A percentile compares a stretch with the other conserved stretches of the same genome.
These are phyloP conservation scores for Blastosporella zonata DNA, from an alignment of 1,284 basidiomycete genomes.

Conservation along the genomic window DNA sequence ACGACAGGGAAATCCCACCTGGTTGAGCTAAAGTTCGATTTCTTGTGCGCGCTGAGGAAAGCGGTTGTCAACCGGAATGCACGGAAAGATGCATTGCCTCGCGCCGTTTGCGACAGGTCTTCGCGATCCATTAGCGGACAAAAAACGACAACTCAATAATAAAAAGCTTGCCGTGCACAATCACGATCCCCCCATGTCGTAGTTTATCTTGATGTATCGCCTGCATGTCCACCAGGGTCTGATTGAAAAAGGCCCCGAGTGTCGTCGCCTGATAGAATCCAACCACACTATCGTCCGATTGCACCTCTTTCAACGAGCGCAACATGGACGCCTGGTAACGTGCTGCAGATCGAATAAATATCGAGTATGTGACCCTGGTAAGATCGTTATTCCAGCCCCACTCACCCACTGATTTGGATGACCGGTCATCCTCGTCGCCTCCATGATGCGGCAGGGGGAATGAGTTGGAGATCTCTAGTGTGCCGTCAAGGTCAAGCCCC, in stretches of 20 bases:
- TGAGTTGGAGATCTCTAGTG: constrained; percentile 89
- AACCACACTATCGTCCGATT: constrained; percentile 91
- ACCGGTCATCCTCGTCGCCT: constrained; percentile 77
- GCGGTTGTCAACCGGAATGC: constrained; percentile 86
- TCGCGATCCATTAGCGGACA: not conserved
- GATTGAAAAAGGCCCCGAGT: constrained; percentile 90
- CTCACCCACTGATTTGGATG: constrained; percentile 67
- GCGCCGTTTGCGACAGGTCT: constrained; percentile 74
- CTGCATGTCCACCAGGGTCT: constrained; percentile 87
- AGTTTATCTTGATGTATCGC: constrained; percentile 77
- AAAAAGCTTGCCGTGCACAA: constrained; percentile 75
- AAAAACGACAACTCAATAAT: not conserved
- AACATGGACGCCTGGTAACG: constrained; percentile 88
- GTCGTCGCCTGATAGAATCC: constrained; percentile 95
- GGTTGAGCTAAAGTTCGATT: constrained; percentile 82
- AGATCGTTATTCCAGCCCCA: constrained; percentile 16
- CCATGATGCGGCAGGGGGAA: constrained; percentile 80
- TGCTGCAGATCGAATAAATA: constrained; percentile 37
- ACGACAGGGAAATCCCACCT: constrained; percentile 53
- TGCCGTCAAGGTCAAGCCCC: constrained; percentile 89
- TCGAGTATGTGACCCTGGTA: constrained; percentile 7
- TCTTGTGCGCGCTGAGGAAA: constrained; percentile 86
- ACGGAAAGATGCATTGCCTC: constrained; percentile 87
- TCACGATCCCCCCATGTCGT: constrained; percentile 83
- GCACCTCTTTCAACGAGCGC: constrained; percentile 86